These are phyloP conservation scores for Yueomyces sp. DNA, from an alignment of 805 yeast genomes.

Conservation along the genomic window DNA sequence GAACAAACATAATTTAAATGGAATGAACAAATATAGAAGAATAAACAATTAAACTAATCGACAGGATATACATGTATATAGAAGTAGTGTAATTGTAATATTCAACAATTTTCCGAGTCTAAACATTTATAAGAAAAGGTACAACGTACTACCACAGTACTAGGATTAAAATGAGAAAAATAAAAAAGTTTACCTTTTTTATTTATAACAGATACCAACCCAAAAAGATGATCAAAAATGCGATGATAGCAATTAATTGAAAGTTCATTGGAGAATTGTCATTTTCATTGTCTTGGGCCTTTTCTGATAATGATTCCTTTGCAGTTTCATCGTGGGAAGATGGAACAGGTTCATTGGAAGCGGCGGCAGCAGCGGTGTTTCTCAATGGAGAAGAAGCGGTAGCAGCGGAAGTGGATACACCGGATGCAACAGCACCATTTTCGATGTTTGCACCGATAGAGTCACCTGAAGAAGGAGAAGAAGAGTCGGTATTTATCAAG, in stretches of 20 bases:
- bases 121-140: no score
- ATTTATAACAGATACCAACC: conserved; percentile 40
- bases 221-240: conserved; percentile 39
- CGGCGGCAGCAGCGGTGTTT: not conserved
- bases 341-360: not conserved
- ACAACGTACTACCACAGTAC: no score
- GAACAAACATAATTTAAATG: no score
- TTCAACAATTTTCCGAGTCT: no score
- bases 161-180: no score
- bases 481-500: conserved; percentile 8
- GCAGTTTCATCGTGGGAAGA: not conserved
- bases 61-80: no score
- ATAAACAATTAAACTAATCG: no score
- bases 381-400: not conserved
- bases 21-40: no score
- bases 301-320: not conserved
- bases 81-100: no score
- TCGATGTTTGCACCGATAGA: not conserved
- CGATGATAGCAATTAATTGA: conserved; percentile 34
- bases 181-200: no score
- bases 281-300: not conserved
- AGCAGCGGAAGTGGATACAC: not conserved
- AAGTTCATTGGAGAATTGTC: conserved; percentile 7
- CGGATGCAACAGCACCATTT: not conserved
- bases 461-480: not conserved